Evolutionary conservation across 345 rosid species (phyloP).

Genomic region (Clarkia xantiana): DNA sequence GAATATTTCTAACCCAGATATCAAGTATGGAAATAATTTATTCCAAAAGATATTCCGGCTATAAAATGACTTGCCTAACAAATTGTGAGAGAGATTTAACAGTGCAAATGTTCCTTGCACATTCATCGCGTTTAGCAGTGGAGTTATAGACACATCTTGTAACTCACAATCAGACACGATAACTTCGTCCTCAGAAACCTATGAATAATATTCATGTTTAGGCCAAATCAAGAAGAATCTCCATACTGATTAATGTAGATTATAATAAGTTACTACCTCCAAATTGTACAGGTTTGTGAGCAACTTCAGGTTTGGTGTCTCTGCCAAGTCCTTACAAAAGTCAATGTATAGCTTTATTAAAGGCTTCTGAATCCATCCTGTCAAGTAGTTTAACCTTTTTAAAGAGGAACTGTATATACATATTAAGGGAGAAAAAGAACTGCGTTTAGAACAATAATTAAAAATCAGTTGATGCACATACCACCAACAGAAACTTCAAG

Average conservation of each 20-base stretch:
- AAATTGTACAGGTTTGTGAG: constrained; percentile 65
- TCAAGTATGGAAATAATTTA: not conserved
- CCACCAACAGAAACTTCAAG: constrained; percentile 59
- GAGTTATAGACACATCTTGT: constrained; percentile 82
- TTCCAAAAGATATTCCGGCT: not conserved
- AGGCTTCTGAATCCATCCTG: constrained; percentile 95
- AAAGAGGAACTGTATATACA: not conserved
- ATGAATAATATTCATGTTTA: constrained; percentile 4
- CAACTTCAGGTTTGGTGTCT: constrained; percentile 65
- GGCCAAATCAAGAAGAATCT: not conserved
- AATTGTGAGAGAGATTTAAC: constrained; percentile 81
- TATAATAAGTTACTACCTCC: constrained; percentile 37
- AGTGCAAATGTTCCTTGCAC: constrained; percentile 49
- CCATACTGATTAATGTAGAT: not conserved
- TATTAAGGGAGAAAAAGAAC: not conserved
- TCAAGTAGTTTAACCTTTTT: constrained; percentile 7
- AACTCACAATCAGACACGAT: constrained; percentile 63
- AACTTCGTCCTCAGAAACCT: constrained; percentile 87
- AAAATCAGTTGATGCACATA: constrained; percentile 11
- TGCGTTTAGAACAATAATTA: not conserved
- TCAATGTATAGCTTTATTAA: constrained; percentile 76
- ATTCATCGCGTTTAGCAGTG: constrained; percentile 61
- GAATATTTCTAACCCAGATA: not conserved
- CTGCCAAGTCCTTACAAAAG: constrained; percentile 52
- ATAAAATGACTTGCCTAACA: constrained; percentile 38